Percentiles rank a stretch among this genome's conserved stretches.
Conservation (phyloP, 768 basidiomycete genomes). For the Neoboletus magnificus region DNA sequence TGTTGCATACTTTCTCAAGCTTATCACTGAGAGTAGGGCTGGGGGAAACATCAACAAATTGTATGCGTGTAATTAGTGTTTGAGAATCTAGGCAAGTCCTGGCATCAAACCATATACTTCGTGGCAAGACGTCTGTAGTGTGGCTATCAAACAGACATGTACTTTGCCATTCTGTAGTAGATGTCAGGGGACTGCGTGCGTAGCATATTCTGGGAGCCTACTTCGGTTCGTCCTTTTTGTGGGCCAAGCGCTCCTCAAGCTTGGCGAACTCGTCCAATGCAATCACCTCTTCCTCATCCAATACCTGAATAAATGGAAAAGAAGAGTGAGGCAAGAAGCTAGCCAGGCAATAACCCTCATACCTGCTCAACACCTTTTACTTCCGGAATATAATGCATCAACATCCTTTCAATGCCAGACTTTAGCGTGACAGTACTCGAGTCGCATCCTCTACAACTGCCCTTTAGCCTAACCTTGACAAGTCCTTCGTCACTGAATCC, state of each 20-base stretch:
- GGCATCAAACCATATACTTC: neutral
- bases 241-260: slow-evolving; percentile 66
- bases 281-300: slow-evolving; percentile 87
- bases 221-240: slow-evolving; percentile 45
- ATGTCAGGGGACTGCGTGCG: slow-evolving; percentile 3
- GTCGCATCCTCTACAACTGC: slow-evolving; percentile 93
- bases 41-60: neutral
- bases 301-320: slow-evolving; percentile 47
- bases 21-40: neutral
- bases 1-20: neutral
- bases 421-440: slow-evolving; percentile 95
- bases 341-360: slow-evolving; percentile 1
- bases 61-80: neutral
- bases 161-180: slow-evolving; percentile 65
- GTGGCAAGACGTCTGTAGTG: neutral
- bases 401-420: slow-evolving; percentile 96
- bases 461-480: slow-evolving; percentile 90
- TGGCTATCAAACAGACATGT: slow-evolving; percentile 64
- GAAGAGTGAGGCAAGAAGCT: slow-evolving; percentile 5
- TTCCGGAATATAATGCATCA: slow-evolving; percentile 98
- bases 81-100: neutral
- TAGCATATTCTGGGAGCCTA: slow-evolving; percentile 30
- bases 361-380: slow-evolving; percentile 91
- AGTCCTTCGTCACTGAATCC: slow-evolving; percentile 83
- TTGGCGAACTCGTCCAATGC: slow-evolving; percentile 87